These are phyloP conservation scores for Candida xiaguanensis DNA, from an alignment of 805 yeast species.

Conservation along the genomic window DNA sequence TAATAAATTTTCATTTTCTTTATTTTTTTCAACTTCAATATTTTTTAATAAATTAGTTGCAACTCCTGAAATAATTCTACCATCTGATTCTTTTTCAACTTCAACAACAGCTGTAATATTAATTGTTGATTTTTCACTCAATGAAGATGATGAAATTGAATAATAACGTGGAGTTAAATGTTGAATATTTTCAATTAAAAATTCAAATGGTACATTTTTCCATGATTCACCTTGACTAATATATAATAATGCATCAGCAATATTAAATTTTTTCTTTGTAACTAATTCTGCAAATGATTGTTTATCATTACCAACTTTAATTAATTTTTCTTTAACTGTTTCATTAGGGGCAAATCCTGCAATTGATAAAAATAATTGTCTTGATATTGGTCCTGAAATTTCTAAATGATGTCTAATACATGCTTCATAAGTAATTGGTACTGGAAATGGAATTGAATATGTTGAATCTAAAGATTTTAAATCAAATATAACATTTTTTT, in stretches of 20 bases:
- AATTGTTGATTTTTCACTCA: conserved; percentile 67
- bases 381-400: conserved; percentile 88
- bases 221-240: conserved; percentile 68
- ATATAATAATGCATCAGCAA: conserved; percentile 67
- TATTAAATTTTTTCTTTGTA: conserved; percentile 56
- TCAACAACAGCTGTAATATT: conserved; percentile 94
- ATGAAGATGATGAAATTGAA: conserved; percentile 89
- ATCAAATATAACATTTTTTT: conserved; percentile 53
- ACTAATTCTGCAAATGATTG: conserved; percentile 63
- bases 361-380: conserved; percentile 73
- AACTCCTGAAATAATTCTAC: conserved; percentile 66
- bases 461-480: conserved; percentile 72
- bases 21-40: conserved; percentile 59
- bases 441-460: conserved; percentile 57
- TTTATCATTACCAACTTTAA: conserved; percentile 63
- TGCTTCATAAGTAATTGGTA: conserved; percentile 87
- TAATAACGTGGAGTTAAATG: conserved; percentile 92
- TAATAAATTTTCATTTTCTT: conserved; percentile 37
- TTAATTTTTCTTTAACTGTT: conserved; percentile 46
- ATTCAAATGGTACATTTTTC: conserved; percentile 76
- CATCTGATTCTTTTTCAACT: conserved; percentile 37
- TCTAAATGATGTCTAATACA: conserved; percentile 83
- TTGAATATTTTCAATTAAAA: conserved; percentile 75
- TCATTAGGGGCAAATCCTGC: conserved; percentile 79
- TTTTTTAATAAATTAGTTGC: conserved; percentile 83